Evolutionary conservation across 2,329 filamentous ascomycete species (phyloP).

Genomic region (Madurella mycetomatis): DNA sequence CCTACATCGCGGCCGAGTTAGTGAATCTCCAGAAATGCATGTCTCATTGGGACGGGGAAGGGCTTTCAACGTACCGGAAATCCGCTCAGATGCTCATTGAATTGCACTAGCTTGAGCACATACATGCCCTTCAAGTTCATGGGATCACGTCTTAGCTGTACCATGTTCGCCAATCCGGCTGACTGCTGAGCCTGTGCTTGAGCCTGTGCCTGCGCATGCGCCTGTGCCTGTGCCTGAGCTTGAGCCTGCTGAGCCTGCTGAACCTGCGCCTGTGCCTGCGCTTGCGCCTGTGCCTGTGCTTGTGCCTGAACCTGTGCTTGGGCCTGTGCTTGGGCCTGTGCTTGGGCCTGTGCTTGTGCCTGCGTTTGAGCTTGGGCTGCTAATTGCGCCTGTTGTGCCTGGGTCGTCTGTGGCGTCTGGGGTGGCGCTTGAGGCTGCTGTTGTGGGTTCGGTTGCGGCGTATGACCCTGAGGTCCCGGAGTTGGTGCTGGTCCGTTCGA

Average conservation of each 20-base stretch:
- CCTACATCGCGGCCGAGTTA: constrained; percentile 36
- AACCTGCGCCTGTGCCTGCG: constrained; percentile 33
- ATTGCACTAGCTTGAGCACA: constrained; percentile 56
- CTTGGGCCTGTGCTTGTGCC: constrained; percentile 12
- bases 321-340: constrained; percentile 17
- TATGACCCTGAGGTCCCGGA: constrained; percentile 31
- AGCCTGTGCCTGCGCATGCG: constrained; percentile 31
- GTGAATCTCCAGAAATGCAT: not conserved
- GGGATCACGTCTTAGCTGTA: constrained; percentile 45
- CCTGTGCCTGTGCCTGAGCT: constrained; percentile 37
- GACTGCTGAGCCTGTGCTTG: constrained; percentile 35
- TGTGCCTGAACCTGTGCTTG: constrained; percentile 33
- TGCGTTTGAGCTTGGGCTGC: constrained; percentile 30
- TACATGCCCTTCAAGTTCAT: constrained; percentile 50
- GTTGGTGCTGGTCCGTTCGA: constrained; percentile 34
- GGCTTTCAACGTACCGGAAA: constrained; percentile 46
- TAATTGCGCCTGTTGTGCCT: constrained; percentile 38
- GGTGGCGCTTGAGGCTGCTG: constrained; percentile 35
- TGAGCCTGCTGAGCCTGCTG: constrained; percentile 27
- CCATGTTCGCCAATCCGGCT: constrained; percentile 33
- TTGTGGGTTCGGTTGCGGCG: constrained; percentile 38
- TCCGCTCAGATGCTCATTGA: constrained; percentile 57
- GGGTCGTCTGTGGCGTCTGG: constrained; percentile 38
- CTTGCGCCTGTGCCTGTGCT: constrained; percentile 33
- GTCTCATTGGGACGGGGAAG: not conserved